Conservation (phyloP, 1,284 basidiomycete species). For the Cryptococcus sp. region DNA sequence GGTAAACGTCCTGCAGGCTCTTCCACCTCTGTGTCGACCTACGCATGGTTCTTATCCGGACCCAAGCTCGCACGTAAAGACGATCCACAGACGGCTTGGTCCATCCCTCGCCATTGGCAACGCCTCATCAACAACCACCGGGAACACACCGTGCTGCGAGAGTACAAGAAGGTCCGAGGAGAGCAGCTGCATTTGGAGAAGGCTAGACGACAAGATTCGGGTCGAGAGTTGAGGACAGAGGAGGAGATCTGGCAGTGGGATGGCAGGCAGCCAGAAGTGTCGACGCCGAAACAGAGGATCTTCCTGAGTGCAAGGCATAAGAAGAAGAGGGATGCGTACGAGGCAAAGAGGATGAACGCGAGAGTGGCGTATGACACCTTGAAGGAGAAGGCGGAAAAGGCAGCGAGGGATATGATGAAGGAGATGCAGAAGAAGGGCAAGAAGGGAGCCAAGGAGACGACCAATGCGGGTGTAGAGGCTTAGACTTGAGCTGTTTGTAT, state of each 20-base stretch:
- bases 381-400: conserved; percentile 2
- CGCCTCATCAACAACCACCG: conserved; percentile 11
- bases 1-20: background rate
- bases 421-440: background rate
- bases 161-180: conserved; percentile 3
- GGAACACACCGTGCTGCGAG: conserved; percentile 4
- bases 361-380: background rate
- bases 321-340: conserved; percentile 22
- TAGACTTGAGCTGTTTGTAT: background rate
- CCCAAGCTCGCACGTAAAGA: background rate
- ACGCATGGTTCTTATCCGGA: background rate
- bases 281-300: conserved; percentile 26
- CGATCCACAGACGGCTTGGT: background rate
- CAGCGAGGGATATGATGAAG: background rate
- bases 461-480: background rate
- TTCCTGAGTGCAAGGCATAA: conserved; percentile 32
- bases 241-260: conserved; percentile 26
- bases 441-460: background rate
- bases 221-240: conserved; percentile 13
- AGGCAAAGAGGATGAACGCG: conserved; percentile 11
- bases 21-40: background rate
- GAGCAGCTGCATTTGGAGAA: conserved; percentile 1
- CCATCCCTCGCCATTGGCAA: conserved; percentile 15
- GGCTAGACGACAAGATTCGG: conserved; percentile 6
- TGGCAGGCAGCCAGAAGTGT: conserved; percentile 23